Base-by-base conservation (phyloP, 1,284 basidiomycete genomes). In the Ustilago tritici region DNA sequence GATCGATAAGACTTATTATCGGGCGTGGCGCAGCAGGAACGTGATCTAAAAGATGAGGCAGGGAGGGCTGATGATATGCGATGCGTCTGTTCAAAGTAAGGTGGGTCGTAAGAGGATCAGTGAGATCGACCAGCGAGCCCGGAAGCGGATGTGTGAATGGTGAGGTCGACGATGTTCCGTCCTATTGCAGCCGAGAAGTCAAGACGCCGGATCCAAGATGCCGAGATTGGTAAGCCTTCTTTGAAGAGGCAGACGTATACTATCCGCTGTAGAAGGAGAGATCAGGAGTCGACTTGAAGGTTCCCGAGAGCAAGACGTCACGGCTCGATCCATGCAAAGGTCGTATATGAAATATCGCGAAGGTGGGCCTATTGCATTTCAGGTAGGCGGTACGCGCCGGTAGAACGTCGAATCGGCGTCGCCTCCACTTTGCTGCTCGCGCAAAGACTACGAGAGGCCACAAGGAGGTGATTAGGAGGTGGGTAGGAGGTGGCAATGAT, bases 291-390 rank as follows among this genome's bases (percentile, higher is more conserved):
- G 46, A 49, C 7, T 23, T 19, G 46, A 49, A 10, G 19, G 6
- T 10, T 19, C n/a, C 4, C 14, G 23, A 49, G 46, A 49, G 23
- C 46, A 49, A 50, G 49, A 50, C 49, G 49, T 50, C 49, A 50
- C 49, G 49, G 49, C 49, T 50, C 0, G 6, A 11, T 50, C 17
- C 5, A 15, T 50, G 23, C 36, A 19, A n/a, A 12, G 15, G 19
- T 14, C 6, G 43, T 23, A 61, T 65, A 60, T 65, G 72, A 75
- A 61, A 57, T 79, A 49, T 65, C 60, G 62, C 63, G 49, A 52
- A 14, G 52, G 65, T 57, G 56, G 61, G 60, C 56, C n/a, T 46
- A 46, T 46, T 46, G 23, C 23, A 0, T 23, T 23, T 23, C 23
- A 23, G 23, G 23, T 23, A 23, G 23, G 23, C 23, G 23, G 23